Conservation (phyloP, 768 basidiomycete species). For the Artomyces pyxidatus region DNA sequence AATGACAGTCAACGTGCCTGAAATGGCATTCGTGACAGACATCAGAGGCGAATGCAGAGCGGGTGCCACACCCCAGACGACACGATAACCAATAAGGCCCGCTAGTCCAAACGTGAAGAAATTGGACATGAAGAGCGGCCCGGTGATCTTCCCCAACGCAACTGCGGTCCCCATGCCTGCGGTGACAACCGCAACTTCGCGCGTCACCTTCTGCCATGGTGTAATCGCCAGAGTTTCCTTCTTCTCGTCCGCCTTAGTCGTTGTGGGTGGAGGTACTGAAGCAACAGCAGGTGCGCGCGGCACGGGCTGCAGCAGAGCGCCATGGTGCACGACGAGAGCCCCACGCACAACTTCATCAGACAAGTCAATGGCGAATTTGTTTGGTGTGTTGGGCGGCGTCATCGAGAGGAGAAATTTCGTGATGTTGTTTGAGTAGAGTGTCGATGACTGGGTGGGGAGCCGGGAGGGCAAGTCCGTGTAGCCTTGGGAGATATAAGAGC, state of each 20-base stretch:
- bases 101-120: slow-evolving; percentile 88
- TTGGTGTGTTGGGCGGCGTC: slow-evolving; percentile 38
- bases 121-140: slow-evolving; percentile 78
- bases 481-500: slow-evolving; percentile 31
- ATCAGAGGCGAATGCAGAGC: slow-evolving; percentile 86
- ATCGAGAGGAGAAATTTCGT: slow-evolving; percentile 84
- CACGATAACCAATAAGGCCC: slow-evolving; percentile 78
- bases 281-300: slow-evolving; percentile 66
- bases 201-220: slow-evolving; percentile 76
- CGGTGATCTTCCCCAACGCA: slow-evolving; percentile 71
- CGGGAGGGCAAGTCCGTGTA: slow-evolving; percentile 85
- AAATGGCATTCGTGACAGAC: slow-evolving; percentile 88
- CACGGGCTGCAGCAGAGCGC: slow-evolving; percentile 54
- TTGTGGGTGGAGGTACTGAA: slow-evolving; percentile 39
- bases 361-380: slow-evolving; percentile 58
- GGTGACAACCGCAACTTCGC: slow-evolving; percentile 68
- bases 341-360: slow-evolving; percentile 82
- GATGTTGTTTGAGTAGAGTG: slow-evolving; percentile 87
- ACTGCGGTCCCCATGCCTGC: slow-evolving; percentile 68
- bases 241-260: slow-evolving; percentile 37
- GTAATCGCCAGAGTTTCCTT: slow-evolving; percentile 52
- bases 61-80: slow-evolving; percentile 85
- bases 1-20: slow-evolving; percentile 39
- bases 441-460: slow-evolving; percentile 82
- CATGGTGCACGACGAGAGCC: slow-evolving; percentile 65